Evolutionary conservation across 2,329 filamentous ascomycete species (phyloP).

Genomic region (Phoma herbarum): DNA sequence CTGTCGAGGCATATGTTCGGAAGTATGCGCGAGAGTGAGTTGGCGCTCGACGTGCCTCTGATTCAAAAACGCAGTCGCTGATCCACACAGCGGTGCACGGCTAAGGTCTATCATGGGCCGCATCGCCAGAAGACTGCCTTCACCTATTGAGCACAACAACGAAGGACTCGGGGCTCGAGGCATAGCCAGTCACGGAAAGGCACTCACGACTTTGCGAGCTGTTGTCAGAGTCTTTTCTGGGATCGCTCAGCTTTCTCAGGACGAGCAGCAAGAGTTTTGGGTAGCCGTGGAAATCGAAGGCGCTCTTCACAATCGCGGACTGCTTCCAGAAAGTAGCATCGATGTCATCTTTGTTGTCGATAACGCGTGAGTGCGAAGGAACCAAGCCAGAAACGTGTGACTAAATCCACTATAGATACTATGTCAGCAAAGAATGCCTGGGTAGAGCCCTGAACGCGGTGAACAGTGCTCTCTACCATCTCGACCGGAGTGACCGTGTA

Average conservation of each 20-base stretch:
- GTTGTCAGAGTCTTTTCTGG: constrained; percentile 36
- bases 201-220: constrained; percentile 35
- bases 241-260: constrained; percentile 28
- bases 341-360: constrained; percentile 51
- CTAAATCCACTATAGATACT: constrained; percentile 32
- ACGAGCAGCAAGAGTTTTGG: constrained; percentile 36
- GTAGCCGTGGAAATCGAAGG: constrained; percentile 46
- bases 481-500: constrained; percentile 36
- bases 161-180: constrained; percentile 11
- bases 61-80: neutral
- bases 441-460: constrained; percentile 30
- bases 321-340: constrained; percentile 30
- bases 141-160: constrained; percentile 22
- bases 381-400: neutral
- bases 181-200: neutral
- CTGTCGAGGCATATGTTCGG: constrained; percentile 25
- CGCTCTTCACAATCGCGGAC: constrained; percentile 33
- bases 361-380: constrained; percentile 42
- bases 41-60: no score
- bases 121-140: constrained; percentile 30
- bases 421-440: constrained; percentile 40
- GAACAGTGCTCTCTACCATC: constrained; percentile 29
- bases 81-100: constrained; percentile 22
- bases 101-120: constrained; percentile 26
- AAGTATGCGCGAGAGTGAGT: constrained; percentile 32